Base-by-base conservation (phyloP, 176 grass and related monocot genomes). In the Elymus sibiricus region DNA sequence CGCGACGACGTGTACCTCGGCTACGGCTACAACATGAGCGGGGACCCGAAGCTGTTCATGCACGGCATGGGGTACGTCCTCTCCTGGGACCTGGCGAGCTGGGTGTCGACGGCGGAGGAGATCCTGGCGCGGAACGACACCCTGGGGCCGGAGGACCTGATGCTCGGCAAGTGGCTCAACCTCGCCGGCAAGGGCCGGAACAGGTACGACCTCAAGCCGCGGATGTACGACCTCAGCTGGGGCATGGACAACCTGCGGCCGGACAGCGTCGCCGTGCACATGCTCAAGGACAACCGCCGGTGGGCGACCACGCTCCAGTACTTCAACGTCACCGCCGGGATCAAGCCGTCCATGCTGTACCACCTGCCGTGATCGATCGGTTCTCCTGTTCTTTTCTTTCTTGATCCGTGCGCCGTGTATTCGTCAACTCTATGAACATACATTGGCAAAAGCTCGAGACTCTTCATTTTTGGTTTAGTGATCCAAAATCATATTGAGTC, bases 51-150 rank as follows among this genome's bases (percentile, higher is more conserved):
- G 79, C 79, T 80, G 55, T 97, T 91, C 94, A 97, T 97, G 94
- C 92, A 93, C 68, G 94, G 94, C 11, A 97, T 97, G 94, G 94
- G 94, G 25, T 97, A 97, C 91, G 64, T 89, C 37, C 49, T 95
- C 32, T 95, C 94, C 13, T 93, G 91, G 94, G 94, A 95, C 88
- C 76, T 95, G 6, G 91, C 88, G 29, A 64, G 17, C 26, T 95
- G 94, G 94, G 40, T 95, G 22, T 47, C 88, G 17, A 84, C 70
- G 69, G 82, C 89, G 14, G 78, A 74, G 53, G 60, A 73, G 79
- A 92, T 89, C 80, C 61, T 91, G 0, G 82, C 21, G 13, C 37
- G 80, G 46, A 87, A 88, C 87, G 84, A 94, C 34, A 91, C 85
- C 32, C 0, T 10, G 3, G 94, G 94, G 0, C 69, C 89, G 2